Conservation (phyloP, 805 yeast genomes). For the Starmerella roubikii region DNA sequence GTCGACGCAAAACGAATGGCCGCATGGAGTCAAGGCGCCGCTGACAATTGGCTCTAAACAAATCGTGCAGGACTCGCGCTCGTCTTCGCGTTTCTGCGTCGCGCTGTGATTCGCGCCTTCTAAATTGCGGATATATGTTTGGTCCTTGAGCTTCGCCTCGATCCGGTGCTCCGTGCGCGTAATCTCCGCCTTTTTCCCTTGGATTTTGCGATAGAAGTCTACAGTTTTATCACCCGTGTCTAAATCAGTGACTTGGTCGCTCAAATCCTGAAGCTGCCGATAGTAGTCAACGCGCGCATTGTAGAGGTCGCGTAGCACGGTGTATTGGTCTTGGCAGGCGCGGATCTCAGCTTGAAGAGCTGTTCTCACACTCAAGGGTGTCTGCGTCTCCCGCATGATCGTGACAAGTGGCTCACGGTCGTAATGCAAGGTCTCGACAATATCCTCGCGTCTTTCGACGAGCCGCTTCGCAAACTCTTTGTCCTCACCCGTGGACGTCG, state of each 20-base stretch:
- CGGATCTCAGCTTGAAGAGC: constrained; percentile 30
- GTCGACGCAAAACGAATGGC: constrained; percentile 76
- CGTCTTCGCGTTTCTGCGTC: background rate
- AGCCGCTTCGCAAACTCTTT: constrained; percentile 20
- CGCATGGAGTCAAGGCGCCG: constrained; percentile 81
- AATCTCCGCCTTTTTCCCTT: constrained; percentile 18
- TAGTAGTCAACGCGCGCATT: constrained; percentile 74
- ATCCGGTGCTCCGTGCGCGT: constrained; percentile 1
- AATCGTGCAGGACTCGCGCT: constrained; percentile 44
- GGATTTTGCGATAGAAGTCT: constrained; percentile 20
- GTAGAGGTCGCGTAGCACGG: constrained; percentile 47
- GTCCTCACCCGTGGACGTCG: constrained; percentile 9
- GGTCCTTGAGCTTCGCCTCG: constrained; percentile 13
- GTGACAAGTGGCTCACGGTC: constrained; percentile 3
- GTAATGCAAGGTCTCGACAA: constrained; percentile 4
- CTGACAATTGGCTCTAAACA: constrained; percentile 56
- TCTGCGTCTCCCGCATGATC: background rate
- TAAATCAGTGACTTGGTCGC: constrained; percentile 61
- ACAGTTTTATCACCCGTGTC: constrained; percentile 24
- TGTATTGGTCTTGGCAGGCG: constrained; percentile 35
- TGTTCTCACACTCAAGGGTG: background rate
- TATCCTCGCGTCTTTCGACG: constrained; percentile 17
- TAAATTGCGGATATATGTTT: constrained; percentile 19
- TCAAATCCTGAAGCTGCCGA: constrained; percentile 68
- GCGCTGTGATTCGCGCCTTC: constrained; percentile 6